Evolutionary conservation across 176 grass and related monocot species (phyloP).

Genomic region (Juncus effusus): DNA sequence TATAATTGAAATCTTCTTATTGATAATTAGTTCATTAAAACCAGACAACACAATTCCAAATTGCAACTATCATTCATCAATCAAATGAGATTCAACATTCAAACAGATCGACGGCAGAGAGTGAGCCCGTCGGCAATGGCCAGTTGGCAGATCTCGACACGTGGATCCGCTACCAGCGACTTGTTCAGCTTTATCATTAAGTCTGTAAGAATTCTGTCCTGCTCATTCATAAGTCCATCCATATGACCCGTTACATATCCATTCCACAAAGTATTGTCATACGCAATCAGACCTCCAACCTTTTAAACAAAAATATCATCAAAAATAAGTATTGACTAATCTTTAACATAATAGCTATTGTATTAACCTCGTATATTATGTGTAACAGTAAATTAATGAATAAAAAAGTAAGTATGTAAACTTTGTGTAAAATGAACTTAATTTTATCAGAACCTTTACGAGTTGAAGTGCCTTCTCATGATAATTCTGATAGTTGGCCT

Average conservation of each 20-base stretch:
- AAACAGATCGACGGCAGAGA: constrained; percentile 42
- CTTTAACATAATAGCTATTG: too few relatives aligned
- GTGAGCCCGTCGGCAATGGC: constrained; percentile 58
- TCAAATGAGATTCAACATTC: background rate
- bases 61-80: too few relatives aligned
- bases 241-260: constrained; percentile 39
- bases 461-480: constrained; percentile 48
- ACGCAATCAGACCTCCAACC: constrained; percentile 54
- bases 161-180: constrained; percentile 31
- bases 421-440: too few relatives aligned
- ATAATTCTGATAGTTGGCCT: constrained; percentile 47
- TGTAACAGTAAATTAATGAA: too few relatives aligned
- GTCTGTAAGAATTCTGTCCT: constrained; percentile 16
- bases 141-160: constrained; percentile 54
- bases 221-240: constrained; percentile 29
- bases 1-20: too few relatives aligned
- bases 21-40: too few relatives aligned
- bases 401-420: too few relatives aligned
- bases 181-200: constrained; percentile 39
- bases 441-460: constrained; percentile 24
- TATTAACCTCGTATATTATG: too few relatives aligned
- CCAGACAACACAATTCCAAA: too few relatives aligned
- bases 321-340: too few relatives aligned
- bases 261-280: constrained; percentile 75
- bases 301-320: too few relatives aligned